Percentiles rank a stretch among this genome's conserved stretches.
Evolutionary conservation across 1,139 yeast species (phyloP).

Genomic region (Scheffersomyces lignicola): DNA sequence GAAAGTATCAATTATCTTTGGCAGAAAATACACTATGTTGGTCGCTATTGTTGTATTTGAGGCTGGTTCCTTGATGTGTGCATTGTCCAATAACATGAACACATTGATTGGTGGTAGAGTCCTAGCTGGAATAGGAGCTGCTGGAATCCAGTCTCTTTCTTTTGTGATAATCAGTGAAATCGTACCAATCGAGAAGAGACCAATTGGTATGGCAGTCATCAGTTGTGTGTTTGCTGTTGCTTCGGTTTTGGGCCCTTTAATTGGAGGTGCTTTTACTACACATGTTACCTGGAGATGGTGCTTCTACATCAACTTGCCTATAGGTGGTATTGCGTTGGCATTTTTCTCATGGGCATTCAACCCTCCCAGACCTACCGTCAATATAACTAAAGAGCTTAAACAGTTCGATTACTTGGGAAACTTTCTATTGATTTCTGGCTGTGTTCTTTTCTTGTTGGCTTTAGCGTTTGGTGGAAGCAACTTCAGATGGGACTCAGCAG

Average conservation of each 20-base stretch:
- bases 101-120: constrained; percentile 40
- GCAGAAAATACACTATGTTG: constrained; percentile 42
- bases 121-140: constrained; percentile 35
- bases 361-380: constrained; percentile 31
- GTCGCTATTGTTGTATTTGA: constrained; percentile 35
- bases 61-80: constrained; percentile 41
- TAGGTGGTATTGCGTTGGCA: constrained; percentile 33
- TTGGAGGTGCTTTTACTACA: constrained; percentile 52
- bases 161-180: constrained; percentile 31
- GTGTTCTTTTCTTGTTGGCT: constrained; percentile 43
- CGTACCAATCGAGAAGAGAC: constrained; percentile 29
- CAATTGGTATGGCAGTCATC: constrained; percentile 38
- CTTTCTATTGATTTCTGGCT: constrained; percentile 43
- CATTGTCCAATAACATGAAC: constrained; percentile 34
- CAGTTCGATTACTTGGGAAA: constrained; percentile 53
- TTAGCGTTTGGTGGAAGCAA: constrained; percentile 45
- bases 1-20: constrained; percentile 45
- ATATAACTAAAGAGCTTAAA: constrained; percentile 29
- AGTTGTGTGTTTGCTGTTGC: constrained; percentile 45
- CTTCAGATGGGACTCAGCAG: constrained; percentile 50
- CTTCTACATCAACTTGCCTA: constrained; percentile 55
- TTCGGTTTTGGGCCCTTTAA: constrained; percentile 55
- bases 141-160: constrained; percentile 28
- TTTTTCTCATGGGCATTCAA: constrained; percentile 28
- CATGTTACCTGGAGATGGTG: constrained; percentile 70